A percentile compares a stretch with the other conserved stretches of the same genome.
Conservation (phyloP, 23 red algal genomes). For the Chondrus crispus region DNA sequence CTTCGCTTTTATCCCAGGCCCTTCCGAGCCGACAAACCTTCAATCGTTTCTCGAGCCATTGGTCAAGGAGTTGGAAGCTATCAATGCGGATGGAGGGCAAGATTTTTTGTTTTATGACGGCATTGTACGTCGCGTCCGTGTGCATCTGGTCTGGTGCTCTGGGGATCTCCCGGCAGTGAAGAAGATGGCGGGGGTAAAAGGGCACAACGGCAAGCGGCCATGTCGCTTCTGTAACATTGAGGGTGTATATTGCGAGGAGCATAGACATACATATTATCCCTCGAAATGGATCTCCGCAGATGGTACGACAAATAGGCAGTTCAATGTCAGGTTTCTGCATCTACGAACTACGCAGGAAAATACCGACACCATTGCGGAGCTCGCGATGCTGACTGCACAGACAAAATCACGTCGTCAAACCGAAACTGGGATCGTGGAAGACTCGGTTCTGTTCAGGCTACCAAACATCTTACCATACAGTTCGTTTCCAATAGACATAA, state of each 20-base stretch:
- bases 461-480: background rate
- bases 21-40: background rate
- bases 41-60: conserved; percentile 1
- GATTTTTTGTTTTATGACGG: background rate
- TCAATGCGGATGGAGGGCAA: background rate
- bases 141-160: background rate
- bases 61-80: background rate
- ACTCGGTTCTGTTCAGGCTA: background rate
- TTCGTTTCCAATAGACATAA: conserved; percentile 7
- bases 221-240: background rate
- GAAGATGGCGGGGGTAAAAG: background rate
- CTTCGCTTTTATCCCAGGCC: background rate
- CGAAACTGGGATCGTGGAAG: background rate
- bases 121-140: background rate
- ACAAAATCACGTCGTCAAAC: background rate
- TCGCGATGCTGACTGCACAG: background rate
- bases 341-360: background rate
- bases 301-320: background rate
- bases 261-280: background rate
- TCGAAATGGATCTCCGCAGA: background rate
- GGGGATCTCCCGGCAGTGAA: background rate
- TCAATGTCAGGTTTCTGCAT: background rate
- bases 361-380: background rate
- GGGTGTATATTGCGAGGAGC: background rate
- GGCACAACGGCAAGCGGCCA: background rate